Evolutionary conservation across 2,329 filamentous ascomycete genomes (phyloP), one percentile per base, ranked within the genome.

Genomic region (Fusarium torreyae): DNA sequence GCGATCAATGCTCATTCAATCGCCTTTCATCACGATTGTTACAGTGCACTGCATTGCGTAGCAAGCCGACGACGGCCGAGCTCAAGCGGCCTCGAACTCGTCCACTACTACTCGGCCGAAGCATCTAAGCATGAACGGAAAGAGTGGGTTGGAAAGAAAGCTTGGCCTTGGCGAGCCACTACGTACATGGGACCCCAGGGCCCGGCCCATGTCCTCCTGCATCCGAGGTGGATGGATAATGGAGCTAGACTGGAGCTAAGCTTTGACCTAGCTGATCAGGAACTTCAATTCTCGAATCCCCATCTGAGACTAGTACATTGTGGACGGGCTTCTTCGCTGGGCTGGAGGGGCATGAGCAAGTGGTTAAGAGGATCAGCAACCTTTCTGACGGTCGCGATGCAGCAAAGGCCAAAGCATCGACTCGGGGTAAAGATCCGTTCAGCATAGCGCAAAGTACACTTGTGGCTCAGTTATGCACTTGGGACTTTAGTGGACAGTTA

Each of bases 101-200:
- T 22, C 42, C 18, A 62, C 13, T 40, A 64, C 43, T 46, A 70
- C 68, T 70, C 68, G 63, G 68, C 68, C 68, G 67, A 68, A 61
- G 67, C 59, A 33, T 38, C 40, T 45, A 57, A 34, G 44, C 43
- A 59, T 43, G 40, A 50, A 60, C 40, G 20, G 43, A 42, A 22
- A 60, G 63, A 20, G 49, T 53, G 20, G 18, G 36, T 53, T 42
- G 49, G 45, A 43, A 63, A 63, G n/a, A 56, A 59, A 45, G 53
- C 52, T 66, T 52, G 52, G 50, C 49, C 39, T 56, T 55, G 48
- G 39, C 45, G 45, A 44, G 22, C 33, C 22, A 24, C 22, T 24
- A 24, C 22, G 22, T 42, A 42, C 42, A 44, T 68, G 57, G 49
- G 49, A 46, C 57, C 52, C 44, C 56, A 63, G 39, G 46, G 36